Evolutionary conservation across 352 stramenopile genomes (phyloP).

Genomic region (Phytophthora ohioensis): DNA sequence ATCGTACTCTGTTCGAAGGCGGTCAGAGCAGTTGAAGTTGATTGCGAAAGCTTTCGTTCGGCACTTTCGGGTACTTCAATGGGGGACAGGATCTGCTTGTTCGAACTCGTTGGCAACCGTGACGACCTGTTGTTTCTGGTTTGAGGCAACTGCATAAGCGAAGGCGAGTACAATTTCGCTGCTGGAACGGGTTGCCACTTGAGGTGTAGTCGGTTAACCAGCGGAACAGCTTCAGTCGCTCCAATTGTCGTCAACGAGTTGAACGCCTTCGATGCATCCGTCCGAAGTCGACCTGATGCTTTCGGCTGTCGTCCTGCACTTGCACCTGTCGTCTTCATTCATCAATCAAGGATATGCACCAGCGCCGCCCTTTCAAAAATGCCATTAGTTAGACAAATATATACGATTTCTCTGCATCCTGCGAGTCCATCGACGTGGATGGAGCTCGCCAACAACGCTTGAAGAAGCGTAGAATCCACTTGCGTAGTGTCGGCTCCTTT

Average conservation of each 20-base stretch:
- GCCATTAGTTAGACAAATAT: constrained; percentile 60
- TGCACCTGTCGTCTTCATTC: constrained; percentile 23
- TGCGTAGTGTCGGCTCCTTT: constrained; percentile 81
- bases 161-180: constrained; percentile 30
- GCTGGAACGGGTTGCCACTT: constrained; percentile 29
- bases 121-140: not conserved
- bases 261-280: not conserved
- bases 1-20: constrained; percentile 38
- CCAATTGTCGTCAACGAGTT: not conserved
- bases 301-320: not conserved
- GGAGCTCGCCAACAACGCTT: constrained; percentile 72
- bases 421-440: constrained; percentile 43
- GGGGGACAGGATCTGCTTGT: constrained; percentile 5
- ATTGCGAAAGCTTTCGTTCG: not conserved
- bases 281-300: constrained; percentile 5
- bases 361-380: constrained; percentile 34
- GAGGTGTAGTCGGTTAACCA: constrained; percentile 28
- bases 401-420: constrained; percentile 59
- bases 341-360: constrained; percentile 31
- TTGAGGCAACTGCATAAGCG: not conserved
- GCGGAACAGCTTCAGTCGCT: not conserved
- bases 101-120: not conserved
- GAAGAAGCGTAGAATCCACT: constrained; percentile 87
- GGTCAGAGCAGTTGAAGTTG: not conserved
- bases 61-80: not conserved